Base-by-base conservation (phyloP, 176 grass and related monocot genomes). In the Oryza nivara region DNA sequence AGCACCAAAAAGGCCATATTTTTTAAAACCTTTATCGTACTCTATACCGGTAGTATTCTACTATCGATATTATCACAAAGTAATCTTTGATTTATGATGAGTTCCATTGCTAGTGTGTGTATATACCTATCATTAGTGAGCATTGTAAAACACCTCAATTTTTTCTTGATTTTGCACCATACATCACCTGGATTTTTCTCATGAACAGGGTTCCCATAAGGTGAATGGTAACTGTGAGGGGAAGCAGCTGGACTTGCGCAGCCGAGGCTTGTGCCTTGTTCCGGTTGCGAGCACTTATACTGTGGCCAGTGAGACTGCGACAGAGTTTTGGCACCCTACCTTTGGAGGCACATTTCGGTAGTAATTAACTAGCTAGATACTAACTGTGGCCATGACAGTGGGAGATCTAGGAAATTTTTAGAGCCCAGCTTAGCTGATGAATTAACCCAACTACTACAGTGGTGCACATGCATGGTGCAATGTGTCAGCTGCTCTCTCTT, bases 291-390 rank as follows among this genome's bases (percentile, higher is more conserved):
- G 74, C 91, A 95, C 92, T n/a, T 95, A 87, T 45, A 78, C 89
- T 38, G 65, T 92, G 80, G 87, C 85, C 0, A 92, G 76, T 64
- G 91, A 98, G 25, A 83, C 81, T 4, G 35, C 74, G 12, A 72
- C 80, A 0, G 96, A 95, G 65, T 95, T 95, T 88, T 98, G 96
- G 96, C 70, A 92, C 34, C 91, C 92, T 60, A 90, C 83, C 15
- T 95, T 98, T 75, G 91, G 93, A 68, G 96, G 89, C 64, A 93
- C 87, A 41, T 95, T 95, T 85, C 81, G 48, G 9, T 98, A 95
- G 88, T 65, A 65, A 26, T 0, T 60, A 41, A 26, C 1, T 60
- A 41, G 11, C 1, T 60, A 41, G 11, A 67, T 9, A 79, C 23
- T 44, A 47, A 13, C 10, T 11, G 10, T 46, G 45, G 10, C 41